These are phyloP conservation scores for Vanderwaltozyma verrucispora DNA, from an alignment of 805 yeast genomes.

Conservation along the genomic window DNA sequence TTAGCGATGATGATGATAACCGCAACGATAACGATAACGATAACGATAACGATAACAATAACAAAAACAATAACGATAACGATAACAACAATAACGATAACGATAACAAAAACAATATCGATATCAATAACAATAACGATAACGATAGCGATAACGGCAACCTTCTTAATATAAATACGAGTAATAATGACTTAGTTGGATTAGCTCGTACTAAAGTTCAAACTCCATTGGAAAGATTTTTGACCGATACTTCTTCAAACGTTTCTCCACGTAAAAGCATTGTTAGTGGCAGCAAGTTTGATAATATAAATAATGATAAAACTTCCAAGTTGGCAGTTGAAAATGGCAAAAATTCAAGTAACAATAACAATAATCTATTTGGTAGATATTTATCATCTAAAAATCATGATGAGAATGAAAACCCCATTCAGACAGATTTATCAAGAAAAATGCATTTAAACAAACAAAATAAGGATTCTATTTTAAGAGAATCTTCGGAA, in stretches of 20 bases:
- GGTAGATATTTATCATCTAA: conserved; percentile 4
- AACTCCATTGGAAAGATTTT: conserved; percentile 1
- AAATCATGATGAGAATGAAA: conserved; percentile 2
- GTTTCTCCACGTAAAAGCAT: background rate
- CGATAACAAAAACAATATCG: no score
- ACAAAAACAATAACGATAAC: no score
- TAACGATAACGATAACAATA: no score
- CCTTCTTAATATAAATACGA: no score
- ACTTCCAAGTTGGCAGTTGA: no score
- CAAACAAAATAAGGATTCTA: background rate
- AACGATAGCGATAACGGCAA: no score
- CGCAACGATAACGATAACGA: no score
- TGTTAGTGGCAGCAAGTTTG: background rate
- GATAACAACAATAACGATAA: no score
- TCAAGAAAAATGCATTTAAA: background rate
- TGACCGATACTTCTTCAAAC: background rate
- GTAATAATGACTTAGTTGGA: no score
- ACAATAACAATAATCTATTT: conserved; percentile 5
- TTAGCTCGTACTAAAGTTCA: background rate
- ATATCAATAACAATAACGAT: no score
- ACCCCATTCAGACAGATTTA: background rate
- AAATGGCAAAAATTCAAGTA: no score
- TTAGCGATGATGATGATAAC: no score
- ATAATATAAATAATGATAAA: background rate
- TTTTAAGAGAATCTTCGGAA: background rate